Evolutionary conservation across 1,139 yeast genomes (phyloP), one percentile per base, ranked within the genome.

Genomic region (Zygosaccharomyces pseudobailii): DNA sequence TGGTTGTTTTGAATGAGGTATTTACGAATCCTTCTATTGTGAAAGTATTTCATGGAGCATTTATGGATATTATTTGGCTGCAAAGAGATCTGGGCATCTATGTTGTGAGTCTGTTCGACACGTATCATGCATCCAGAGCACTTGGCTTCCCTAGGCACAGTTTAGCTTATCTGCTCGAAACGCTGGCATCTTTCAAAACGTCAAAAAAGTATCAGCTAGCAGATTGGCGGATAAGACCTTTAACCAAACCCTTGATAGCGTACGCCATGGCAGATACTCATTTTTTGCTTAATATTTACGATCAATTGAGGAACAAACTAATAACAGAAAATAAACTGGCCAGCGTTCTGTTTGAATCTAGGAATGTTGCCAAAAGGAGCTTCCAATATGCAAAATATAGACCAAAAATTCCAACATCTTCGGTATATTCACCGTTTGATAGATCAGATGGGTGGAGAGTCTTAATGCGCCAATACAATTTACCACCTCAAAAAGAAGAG

Each of bases 191-290:
- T 43, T 92, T 92, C 68, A 82, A 82, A 56, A 90, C 98, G 0
- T 87, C 96, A 6, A 94, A 94, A 61, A 87, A 90, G 67, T 94
- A 90, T 66, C 99, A 94, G 67, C 71, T 92, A 54, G 96, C 97
- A 0, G 99, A 92, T 67, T 92, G 99, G 99, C 79, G 99, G 66
- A 71, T 84, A 4, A 76, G 99, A 56, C 98, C 99, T 0, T 70
- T 92, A 45, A 78, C 88, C 3, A 66, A 72, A 10, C 82, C 88
- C 34, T 85, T 92, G 94, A 67, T 75, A 53, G 79, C 86, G 20
- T 92, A 92, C 66, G 99, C 99, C 0, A 77, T 96, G 55, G 87
- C 97, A 0, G 99, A 92, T 68, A 92, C 98, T 0, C 99, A 92
- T 65, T 92, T 89, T 59, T 69, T 92, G 48, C 73, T 92, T 36